Base-by-base conservation (phyloP, 2,329 filamentous ascomycete genomes). In the Penicillium crustosum region DNA sequence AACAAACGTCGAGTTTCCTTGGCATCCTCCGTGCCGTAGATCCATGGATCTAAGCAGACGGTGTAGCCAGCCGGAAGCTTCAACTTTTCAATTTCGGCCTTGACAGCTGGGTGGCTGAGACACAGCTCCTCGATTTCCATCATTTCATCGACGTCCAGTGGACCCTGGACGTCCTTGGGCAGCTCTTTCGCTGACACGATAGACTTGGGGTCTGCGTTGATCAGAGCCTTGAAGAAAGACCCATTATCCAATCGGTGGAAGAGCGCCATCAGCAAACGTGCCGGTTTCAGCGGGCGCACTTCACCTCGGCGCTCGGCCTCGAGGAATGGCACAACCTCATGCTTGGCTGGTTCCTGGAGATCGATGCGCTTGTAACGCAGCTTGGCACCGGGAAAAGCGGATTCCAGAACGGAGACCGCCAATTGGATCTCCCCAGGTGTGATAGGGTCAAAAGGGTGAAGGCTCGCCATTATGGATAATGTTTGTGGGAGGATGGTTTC, bases 31-130 rank as follows among this genome's bases (percentile, higher is more conserved):
- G 70, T 75, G 70, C 82, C 84, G 61, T 91, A 92, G 38, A 90
- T 90, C 89, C 89, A 92, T 0, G 84, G 84, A 61, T 86, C 85
- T 50, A 80, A 78, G 60, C 85, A 81, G 21, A 87, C 77, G 2
- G 79, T 79, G 7, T 83, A 78, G 21, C 83, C 84, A 63, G 82
- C 73, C 0, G 85, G 84, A 0, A 87, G 76, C 57, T 86, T 71
- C 59, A 87, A 63, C 64, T 87, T 87, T 35, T 80, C 81, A 55
- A 87, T 79, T 60, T 84, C 84, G 2, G 81, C 82, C 65, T 84
- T 76, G 9, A 87, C 84, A 3, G 76, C 77, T 29, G 80, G 78
- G 61, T 87, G 82, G 43, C 77, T 77, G 13, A 86, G 73, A n/a
- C 80, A 83, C 35, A 81, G 70, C 61, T 81, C 78, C 68, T 87